Base-by-base conservation (phyloP, 2,329 filamentous ascomycete species). In the Epichloe brachyelytri region DNA sequence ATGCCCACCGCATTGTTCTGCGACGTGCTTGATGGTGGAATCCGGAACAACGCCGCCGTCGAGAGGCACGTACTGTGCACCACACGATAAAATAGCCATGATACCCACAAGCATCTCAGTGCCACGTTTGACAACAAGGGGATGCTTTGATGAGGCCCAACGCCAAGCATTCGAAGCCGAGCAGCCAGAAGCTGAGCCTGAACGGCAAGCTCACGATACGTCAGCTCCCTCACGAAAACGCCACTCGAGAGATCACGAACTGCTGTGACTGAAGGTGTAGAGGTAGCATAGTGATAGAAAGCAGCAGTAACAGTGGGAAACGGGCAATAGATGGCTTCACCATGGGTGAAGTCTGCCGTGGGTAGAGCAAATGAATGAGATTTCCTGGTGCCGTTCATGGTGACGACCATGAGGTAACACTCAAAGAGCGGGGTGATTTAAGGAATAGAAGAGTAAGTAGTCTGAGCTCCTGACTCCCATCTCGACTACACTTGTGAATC, bases 61-160 rank as follows among this genome's bases (percentile, higher is more conserved):
- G 2, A 82, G 68, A 3, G 78, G 78, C 5, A 80, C 70, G 58
- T 82, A 82, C 55, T 82, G 77, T 14, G 73, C 78, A 19, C 78
- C 77, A 46, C 73, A 73, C 51, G 76, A 77, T 36, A 82, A 63
- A 17, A 80, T 67, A 2, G 76, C 77, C 51, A 78, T 66, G 46
- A 80, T 79, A 19, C 73, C 77, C 47, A 79, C 68, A 6, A 80
- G 63, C 75, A 81, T 78, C 55, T 78, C 75, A 46, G 77, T 63
- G 39, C 76, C 73, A 14, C 78, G 69, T 53, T 73, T 74, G 51
- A 74, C 72, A n/a, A 80, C 70, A 26, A 80, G 66, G 74, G 75
- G 5, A 80, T 68, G 38, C 73, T 66, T 56, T 78, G 71, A 5
- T 67, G 64, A 22, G 71, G 69, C 37, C 59, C 55, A 22, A 76